A percentile compares a stretch with the other conserved stretches of the same genome.
These are phyloP conservation scores for Oryza australiensis DNA, from an alignment of 176 grass and related monocot species.

Conservation along the genomic window DNA sequence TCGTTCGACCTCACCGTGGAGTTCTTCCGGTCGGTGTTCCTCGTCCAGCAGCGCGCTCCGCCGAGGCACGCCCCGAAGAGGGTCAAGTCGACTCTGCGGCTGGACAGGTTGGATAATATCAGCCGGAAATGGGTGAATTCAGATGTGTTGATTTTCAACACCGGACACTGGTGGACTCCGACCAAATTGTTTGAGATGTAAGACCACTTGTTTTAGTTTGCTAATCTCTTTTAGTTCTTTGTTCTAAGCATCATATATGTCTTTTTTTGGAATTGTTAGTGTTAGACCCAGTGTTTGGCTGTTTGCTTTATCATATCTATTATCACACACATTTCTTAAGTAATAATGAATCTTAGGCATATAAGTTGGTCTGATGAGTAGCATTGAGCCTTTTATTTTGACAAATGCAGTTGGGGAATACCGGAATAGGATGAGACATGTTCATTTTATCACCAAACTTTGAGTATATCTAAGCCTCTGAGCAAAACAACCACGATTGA, in stretches of 20 bases:
- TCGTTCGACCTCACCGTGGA: conserved; percentile 78
- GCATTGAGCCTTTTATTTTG: neutral
- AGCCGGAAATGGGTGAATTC: conserved; percentile 77
- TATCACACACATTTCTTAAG: neutral
- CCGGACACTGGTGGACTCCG: conserved; percentile 93
- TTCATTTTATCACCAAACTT: neutral
- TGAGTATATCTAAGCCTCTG: neutral
- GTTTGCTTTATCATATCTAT: neutral
- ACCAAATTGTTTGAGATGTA: conserved; percentile 92
- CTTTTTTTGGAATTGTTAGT: neutral
- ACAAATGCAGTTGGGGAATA: neutral
- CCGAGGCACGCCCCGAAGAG: conserved; percentile 72
- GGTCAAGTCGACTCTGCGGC: conserved; percentile 62
- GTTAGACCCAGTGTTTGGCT: too few relatives aligned
- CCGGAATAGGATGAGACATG: neutral
- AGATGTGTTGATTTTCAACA: conserved; percentile 92
- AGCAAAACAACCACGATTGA: neutral
- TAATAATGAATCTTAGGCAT: neutral
- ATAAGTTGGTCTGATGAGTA: neutral
- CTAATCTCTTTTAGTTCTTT: neutral
- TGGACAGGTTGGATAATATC: conserved; percentile 79
- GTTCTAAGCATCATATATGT: neutral
- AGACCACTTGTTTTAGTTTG: conserved; percentile 39
- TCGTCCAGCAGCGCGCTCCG: conserved; percentile 64
- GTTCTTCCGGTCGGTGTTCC: conserved; percentile 88